phyloP scores from a whole-genome alignment of 768 basidiomycete genomes.

The Lactarius deliciosus region DNA sequence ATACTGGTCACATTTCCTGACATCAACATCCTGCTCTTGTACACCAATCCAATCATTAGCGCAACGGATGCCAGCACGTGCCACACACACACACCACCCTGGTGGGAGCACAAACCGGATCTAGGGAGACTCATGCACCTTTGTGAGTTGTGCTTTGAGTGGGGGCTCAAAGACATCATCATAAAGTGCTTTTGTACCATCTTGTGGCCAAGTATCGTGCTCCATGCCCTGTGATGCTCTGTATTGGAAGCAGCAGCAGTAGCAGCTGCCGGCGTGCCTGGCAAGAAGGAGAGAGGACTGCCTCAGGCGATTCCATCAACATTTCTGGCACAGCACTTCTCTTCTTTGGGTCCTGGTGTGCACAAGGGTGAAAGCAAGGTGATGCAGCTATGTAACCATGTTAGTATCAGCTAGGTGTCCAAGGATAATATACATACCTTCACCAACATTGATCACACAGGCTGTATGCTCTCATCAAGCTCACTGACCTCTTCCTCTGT shows the following conservation, averaged over 20 bases:
- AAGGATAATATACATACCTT: too few species aligned
- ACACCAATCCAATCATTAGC: too few species aligned
- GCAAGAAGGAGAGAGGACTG: not conserved
- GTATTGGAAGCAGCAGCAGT: conserved; percentile 38
- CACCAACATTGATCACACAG: too few species aligned
- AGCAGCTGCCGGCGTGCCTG: conserved; percentile 27
- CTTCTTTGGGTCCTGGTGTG: conserved; percentile 42
- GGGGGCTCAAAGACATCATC: conserved; percentile 83
- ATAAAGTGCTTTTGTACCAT: conserved; percentile 81
- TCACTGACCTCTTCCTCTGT: too few species aligned
- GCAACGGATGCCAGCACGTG: too few species aligned
- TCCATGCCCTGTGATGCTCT: conserved; percentile 67
- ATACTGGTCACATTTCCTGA: conserved; percentile 70
- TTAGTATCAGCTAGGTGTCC: too few species aligned
- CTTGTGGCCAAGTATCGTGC: conserved; percentile 73
- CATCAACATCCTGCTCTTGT: conserved; percentile 65
- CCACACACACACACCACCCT: too few species aligned
- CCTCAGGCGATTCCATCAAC: conserved; percentile 44
- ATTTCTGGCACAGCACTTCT: conserved; percentile 56
- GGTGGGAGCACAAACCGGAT: conserved; percentile 30
- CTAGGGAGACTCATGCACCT: conserved; percentile 67
- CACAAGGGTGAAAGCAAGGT: conserved; percentile 5
- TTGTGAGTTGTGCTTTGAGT: conserved; percentile 89
- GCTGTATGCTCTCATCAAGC: too few species aligned
- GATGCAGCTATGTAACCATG: too few species aligned